phyloP scores from a whole-genome alignment of 2,329 filamentous ascomycete species.

The Arthrobotrys sinensis region DNA sequence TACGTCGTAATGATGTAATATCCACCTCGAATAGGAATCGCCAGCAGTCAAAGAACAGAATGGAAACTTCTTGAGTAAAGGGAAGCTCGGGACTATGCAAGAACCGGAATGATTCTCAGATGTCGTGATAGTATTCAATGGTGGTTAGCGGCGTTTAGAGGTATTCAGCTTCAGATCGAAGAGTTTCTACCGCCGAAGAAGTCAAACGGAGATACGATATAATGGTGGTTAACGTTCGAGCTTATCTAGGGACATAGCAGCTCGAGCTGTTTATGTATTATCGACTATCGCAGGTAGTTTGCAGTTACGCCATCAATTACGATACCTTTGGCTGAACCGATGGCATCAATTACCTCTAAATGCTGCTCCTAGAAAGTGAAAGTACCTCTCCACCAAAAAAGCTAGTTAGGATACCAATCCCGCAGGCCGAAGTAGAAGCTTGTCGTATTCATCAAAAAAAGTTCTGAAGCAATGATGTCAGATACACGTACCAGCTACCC shows the following conservation, averaged over 20 bases:
- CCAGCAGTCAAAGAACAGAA: constrained; percentile 33
- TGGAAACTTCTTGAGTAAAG: constrained; percentile 10
- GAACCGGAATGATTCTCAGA: constrained; percentile 7
- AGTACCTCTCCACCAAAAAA: constrained; percentile 10
- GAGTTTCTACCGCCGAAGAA: background rate
- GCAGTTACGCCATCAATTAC: constrained; percentile 17
- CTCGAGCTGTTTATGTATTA: constrained; percentile 9
- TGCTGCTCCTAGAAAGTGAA: background rate
- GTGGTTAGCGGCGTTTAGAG: constrained; percentile 8
- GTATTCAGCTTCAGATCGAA: background rate
- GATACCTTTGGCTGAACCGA: background rate
- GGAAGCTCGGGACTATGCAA: constrained; percentile 24
- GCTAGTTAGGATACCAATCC: constrained; percentile 2
- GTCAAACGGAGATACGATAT: constrained; percentile 3
- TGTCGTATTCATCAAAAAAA: constrained; percentile 34
- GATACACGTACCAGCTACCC: constrained; percentile 45
- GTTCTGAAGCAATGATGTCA: constrained; percentile 57
- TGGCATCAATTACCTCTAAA: constrained; percentile 9
- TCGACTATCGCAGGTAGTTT: background rate
- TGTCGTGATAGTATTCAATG: constrained; percentile 44
- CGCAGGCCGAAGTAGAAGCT: constrained; percentile 33
- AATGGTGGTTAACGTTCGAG: background rate
- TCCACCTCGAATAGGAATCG: constrained; percentile 61
- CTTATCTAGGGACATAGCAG: background rate
- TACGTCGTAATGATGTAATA: constrained; percentile 62